A percentile compares a stretch with the other conserved stretches of the same genome.
Evolutionary conservation across 441 rosid genomes (phyloP).

Genomic region (Populus hybrid): DNA sequence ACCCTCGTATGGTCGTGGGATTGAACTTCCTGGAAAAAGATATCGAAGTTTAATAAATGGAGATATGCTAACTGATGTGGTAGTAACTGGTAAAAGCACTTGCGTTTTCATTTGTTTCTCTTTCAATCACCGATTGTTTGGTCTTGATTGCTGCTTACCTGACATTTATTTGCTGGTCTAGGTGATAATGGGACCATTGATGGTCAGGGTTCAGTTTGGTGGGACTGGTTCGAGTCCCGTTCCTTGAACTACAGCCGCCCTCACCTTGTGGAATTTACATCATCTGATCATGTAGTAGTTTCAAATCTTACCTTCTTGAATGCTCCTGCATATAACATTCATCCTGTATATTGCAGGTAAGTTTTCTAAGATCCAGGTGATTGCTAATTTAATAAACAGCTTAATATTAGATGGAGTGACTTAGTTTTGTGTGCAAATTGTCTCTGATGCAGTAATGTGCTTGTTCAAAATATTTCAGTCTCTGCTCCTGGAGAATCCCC

Average conservation of each 20-base stretch:
- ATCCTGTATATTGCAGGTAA: slow-evolving; percentile 89
- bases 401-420: background rate
- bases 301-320: slow-evolving; percentile 77
- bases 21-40: slow-evolving; percentile 68
- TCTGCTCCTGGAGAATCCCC: slow-evolving; percentile 63
- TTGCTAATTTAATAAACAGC: background rate
- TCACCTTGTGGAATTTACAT: slow-evolving; percentile 71
- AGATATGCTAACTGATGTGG: slow-evolving; percentile 66
- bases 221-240: slow-evolving; percentile 67
- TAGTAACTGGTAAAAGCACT: slow-evolving; percentile 58
- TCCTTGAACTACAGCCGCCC: slow-evolving; percentile 83
- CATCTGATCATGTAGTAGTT: slow-evolving; percentile 53
- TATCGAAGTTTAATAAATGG: slow-evolving; percentile 85
- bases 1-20: slow-evolving; percentile 88
- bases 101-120: background rate
- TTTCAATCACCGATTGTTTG: background rate
- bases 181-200: slow-evolving; percentile 92
- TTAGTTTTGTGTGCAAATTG: slow-evolving; percentile 7
- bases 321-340: slow-evolving; percentile 82
- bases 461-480: slow-evolving; percentile 56
- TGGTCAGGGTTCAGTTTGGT: slow-evolving; percentile 90
- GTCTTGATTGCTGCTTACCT: slow-evolving; percentile 4
- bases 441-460: slow-evolving; percentile 51
- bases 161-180: slow-evolving; percentile 19
- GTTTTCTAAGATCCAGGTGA: background rate